These are phyloP conservation scores for Pseudodiploospora longispora DNA, from an alignment of 2,329 filamentous ascomycete genomes.

Conservation along the genomic window DNA sequence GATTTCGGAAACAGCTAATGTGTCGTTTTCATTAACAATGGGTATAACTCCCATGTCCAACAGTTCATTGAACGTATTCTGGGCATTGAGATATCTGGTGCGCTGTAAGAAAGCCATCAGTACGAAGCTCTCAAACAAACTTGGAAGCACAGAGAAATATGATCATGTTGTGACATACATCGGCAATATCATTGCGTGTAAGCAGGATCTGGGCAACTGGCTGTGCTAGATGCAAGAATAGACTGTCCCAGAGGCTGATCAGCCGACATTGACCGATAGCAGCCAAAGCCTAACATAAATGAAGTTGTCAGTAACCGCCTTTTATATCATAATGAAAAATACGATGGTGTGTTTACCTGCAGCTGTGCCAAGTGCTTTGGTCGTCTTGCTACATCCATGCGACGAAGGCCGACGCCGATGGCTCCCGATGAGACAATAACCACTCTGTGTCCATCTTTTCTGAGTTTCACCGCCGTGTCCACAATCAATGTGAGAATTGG, in stretches of 20 bases:
- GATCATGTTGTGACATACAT: conserved; percentile 47
- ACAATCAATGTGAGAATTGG: conserved; percentile 89
- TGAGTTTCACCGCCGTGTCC: conserved; percentile 80
- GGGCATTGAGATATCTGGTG: conserved; percentile 82
- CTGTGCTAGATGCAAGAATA: conserved; percentile 81
- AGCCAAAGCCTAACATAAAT: conserved; percentile 59
- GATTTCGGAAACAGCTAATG: conserved; percentile 92
- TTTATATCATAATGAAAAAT: not conserved
- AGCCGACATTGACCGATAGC: conserved; percentile 94
- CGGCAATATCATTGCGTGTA: conserved; percentile 92
- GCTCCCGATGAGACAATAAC: conserved; percentile 96
- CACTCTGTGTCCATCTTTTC: conserved; percentile 86
- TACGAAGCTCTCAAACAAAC: not conserved
- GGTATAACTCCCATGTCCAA: conserved; percentile 94
- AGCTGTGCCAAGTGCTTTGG: conserved; percentile 86
- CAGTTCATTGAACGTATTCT: conserved; percentile 87
- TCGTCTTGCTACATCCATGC: conserved; percentile 80
- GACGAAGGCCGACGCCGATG: conserved; percentile 84
- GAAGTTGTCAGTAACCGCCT: conserved; percentile 1
- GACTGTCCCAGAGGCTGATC: conserved; percentile 89
- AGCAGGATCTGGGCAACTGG: conserved; percentile 91
- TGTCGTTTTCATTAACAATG: conserved; percentile 99
- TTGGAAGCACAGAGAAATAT: not conserved
- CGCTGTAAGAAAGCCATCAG: conserved; percentile 2
- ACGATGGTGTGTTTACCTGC: conserved; percentile 45